These are phyloP conservation scores for Rheum nobile DNA, from an alignment of 148 eudicot species.

Conservation along the genomic window DNA sequence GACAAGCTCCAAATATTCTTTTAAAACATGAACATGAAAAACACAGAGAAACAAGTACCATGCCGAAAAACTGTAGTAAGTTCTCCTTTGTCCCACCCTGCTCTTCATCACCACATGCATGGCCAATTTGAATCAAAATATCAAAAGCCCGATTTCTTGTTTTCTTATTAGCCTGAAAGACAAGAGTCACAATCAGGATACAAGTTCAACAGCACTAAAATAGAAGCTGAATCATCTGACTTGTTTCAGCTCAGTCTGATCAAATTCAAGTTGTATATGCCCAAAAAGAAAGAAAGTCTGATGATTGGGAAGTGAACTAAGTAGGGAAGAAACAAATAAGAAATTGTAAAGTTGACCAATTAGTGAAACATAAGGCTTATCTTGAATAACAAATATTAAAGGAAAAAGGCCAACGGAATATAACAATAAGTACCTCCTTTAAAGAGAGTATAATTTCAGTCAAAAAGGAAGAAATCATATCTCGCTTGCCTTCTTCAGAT, in stretches of 20 bases:
- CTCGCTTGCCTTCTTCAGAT: slow-evolving; percentile 38
- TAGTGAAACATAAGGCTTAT: neutral
- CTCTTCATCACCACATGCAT: slow-evolving; percentile 73
- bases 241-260: neutral
- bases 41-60: slow-evolving; percentile 31
- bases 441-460: slow-evolving; percentile 88
- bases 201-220: neutral
- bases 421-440: slow-evolving; percentile 58
- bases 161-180: slow-evolving; percentile 70
- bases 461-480: slow-evolving; percentile 48
- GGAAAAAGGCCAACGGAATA: neutral
- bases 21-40: neutral
- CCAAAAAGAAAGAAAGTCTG: no score
- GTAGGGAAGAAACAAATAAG: neutral
- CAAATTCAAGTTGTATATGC: neutral
- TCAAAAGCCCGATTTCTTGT: slow-evolving; percentile 94
- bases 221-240: neutral
- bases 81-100: slow-evolving; percentile 56
- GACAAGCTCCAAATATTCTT: neutral
- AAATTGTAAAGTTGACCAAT: neutral
- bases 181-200: neutral
- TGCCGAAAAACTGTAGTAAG: slow-evolving; percentile 57
- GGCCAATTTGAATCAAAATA: slow-evolving; percentile 87
- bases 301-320: neutral
- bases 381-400: neutral